Conservation (phyloP, 305 asterid genomes). For the Fraxinus nigra region DNA sequence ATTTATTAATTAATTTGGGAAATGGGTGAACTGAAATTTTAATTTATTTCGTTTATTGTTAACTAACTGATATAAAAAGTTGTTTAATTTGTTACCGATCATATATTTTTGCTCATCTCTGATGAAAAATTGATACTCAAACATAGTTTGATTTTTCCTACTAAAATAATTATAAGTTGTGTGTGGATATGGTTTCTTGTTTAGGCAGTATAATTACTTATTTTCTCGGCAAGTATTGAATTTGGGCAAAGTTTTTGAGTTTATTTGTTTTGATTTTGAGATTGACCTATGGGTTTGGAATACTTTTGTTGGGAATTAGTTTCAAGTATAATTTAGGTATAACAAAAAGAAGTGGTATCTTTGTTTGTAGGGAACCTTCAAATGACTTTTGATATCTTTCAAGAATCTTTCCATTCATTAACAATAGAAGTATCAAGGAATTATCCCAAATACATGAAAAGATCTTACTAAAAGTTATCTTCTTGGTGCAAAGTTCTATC, state of each 20-base stretch:
- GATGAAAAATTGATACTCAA: background rate
- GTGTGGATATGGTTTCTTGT: background rate
- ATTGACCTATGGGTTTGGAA: conserved; percentile 26
- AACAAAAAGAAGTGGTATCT: background rate
- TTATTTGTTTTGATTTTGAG: background rate
- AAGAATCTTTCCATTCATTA: conserved; percentile 7
- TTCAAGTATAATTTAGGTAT: background rate
- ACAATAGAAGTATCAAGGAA: conserved; percentile 4
- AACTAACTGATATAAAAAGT: too few relatives aligned
- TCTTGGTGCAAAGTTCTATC: conserved; percentile 19
- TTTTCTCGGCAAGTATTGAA: conserved; percentile 5
- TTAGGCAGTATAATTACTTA: background rate
- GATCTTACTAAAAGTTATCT: conserved; percentile 12
- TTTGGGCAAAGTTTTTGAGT: background rate
- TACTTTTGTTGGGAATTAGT: conserved; percentile 27
- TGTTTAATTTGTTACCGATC: background rate
- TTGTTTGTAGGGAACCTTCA: background rate
- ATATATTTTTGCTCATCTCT: background rate
- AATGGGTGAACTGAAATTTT: too few relatives aligned
- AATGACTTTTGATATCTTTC: background rate
- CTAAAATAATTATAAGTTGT: conserved; percentile 9
- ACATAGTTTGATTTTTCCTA: background rate
- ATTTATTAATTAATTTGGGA: too few relatives aligned
- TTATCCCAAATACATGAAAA: conserved; percentile 24
- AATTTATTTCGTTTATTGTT: too few relatives aligned